phyloP scores from a whole-genome alignment of 768 basidiomycete genomes.

The Hydnomerulius pinastri region DNA sequence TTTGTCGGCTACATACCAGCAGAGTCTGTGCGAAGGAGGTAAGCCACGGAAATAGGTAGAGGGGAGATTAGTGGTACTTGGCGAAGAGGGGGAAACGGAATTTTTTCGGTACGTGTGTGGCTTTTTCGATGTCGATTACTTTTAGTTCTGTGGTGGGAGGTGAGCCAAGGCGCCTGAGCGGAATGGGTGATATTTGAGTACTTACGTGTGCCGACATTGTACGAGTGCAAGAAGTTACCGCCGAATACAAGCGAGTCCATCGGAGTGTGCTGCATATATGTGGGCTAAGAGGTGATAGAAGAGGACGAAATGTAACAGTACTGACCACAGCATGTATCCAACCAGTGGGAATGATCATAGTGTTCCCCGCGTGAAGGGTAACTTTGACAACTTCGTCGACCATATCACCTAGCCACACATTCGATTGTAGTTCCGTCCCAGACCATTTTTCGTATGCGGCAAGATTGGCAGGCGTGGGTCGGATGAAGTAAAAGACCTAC shows the following conservation, averaged over 20 bases:
- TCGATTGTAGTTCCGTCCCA: slow-evolving; percentile 85
- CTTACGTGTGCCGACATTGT: slow-evolving; percentile 84
- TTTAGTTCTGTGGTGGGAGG: slow-evolving; percentile 62
- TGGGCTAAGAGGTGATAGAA: slow-evolving; percentile 3
- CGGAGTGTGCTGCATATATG: slow-evolving; percentile 79
- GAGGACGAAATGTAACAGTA: slow-evolving; percentile 8
- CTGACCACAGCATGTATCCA: slow-evolving; percentile 98
- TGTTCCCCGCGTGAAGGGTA: slow-evolving; percentile 73
- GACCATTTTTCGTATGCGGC: slow-evolving; percentile 94
- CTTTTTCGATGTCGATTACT: slow-evolving; percentile 88
- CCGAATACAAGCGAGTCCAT: slow-evolving; percentile 93
- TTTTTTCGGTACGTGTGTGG: slow-evolving; percentile 90
- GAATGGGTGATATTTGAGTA: slow-evolving; percentile 4
- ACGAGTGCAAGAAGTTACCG: slow-evolving; percentile 96
- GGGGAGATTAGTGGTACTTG: slow-evolving; percentile 47
- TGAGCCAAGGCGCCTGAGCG: slow-evolving; percentile 16
- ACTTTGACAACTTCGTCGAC: slow-evolving; percentile 90
- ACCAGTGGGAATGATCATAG: slow-evolving; percentile 93
- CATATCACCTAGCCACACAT: slow-evolving; percentile 90
- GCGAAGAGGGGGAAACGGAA: slow-evolving; percentile 85
- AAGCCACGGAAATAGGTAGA: slow-evolving; percentile 10
- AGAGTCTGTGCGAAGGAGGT: slow-evolving; percentile 52
- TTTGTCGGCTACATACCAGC: slow-evolving; percentile 89
- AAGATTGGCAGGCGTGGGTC: slow-evolving; percentile 83
- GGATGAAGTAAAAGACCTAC: slow-evolving; percentile 95